Percentiles rank a stretch among this genome's conserved stretches.
Evolutionary conservation across 306 rosid species (phyloP).

Genomic region (Psophocarpus tetragonolobus): DNA sequence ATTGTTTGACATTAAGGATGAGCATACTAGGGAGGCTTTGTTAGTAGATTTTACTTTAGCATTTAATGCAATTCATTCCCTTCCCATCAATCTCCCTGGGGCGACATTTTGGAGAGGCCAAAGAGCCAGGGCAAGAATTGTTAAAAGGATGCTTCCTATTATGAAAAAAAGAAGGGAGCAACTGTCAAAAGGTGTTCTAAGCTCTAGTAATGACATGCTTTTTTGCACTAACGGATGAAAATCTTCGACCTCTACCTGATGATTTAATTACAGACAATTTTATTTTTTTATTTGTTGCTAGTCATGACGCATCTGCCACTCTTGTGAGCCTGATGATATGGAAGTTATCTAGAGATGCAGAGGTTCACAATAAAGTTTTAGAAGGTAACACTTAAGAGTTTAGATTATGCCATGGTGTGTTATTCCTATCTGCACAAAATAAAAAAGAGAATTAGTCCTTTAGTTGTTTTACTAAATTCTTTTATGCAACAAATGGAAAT

Average conservation of each 20-base stretch:
- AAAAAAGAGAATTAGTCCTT: neutral
- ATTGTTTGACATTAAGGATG: constrained; percentile 54
- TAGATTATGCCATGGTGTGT: neutral
- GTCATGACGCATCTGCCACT: constrained; percentile 54
- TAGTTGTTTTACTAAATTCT: neutral
- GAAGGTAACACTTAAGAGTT: constrained; percentile 35
- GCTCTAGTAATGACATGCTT: constrained; percentile 43
- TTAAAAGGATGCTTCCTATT: constrained; percentile 37
- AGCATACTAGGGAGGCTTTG: constrained; percentile 36
- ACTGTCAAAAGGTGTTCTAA: constrained; percentile 36
- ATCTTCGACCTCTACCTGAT: constrained; percentile 40
- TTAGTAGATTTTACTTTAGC: constrained; percentile 39
- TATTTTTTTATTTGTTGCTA: constrained; percentile 47
- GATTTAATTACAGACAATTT: constrained; percentile 45
- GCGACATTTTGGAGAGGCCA: constrained; percentile 47
- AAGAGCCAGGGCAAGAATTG: constrained; percentile 52
- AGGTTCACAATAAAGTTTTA: constrained; percentile 50
- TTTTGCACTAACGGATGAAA: constrained; percentile 54
- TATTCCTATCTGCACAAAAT: neutral
- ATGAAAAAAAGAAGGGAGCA: constrained; percentile 43
- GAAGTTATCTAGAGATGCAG: constrained; percentile 51
- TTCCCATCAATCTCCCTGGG: constrained; percentile 50
- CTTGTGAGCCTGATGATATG: constrained; percentile 54
- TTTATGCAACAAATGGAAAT: constrained; percentile 48
- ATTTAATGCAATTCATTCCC: constrained; percentile 47